Evolutionary conservation across 345 rosid genomes (phyloP), one percentile per base, ranked within the genome.

Genomic region (Melaleuca alternifolia): DNA sequence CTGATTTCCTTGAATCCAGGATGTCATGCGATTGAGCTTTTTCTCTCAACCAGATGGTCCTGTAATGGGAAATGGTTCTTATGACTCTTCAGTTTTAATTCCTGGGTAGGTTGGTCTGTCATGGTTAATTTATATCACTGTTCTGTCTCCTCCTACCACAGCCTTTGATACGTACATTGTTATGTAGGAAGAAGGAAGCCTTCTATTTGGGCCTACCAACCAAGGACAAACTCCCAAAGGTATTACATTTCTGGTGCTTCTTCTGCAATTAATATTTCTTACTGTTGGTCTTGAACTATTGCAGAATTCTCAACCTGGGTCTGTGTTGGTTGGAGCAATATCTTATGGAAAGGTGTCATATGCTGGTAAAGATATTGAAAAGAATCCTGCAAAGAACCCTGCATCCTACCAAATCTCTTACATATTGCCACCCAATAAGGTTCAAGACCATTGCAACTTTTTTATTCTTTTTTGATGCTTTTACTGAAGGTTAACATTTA

Each of bases 41-140:
- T 95, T 93, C 93, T 92, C 98, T 86, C 94, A 95, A 93, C 99
- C 99, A 84, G 99, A 97, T 93, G 99, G 99, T 56, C 93, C 98
- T 41, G 88, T 96, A 87, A 94, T 91, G 91, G 99, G 98, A 89
- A 95, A 94, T 91, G 98, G 99, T 85, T 87, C 95, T 89, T 97
- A 90, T 88, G 93, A 95, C 82, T 92, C 99, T 87, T 94, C 99
- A 84, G 84, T 90, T 90, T 90, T 96, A 89, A 89, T 94, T 92
- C 99, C 97, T 61, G 98, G 99, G 99, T 96, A 94, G 83, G 89
- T 86, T 85, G 51, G 51, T 30, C 85, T 46, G 52, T 77, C 86
- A 82, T 83, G 83, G 83, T 88, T 85, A 50, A 50, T 54, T 85
- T 51, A 11, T 65, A 41, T 84, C 50, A 6, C 62, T 10, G 61